phyloP scores from a whole-genome alignment of 345 rosid genomes.

The Corymbia maculata region DNA sequence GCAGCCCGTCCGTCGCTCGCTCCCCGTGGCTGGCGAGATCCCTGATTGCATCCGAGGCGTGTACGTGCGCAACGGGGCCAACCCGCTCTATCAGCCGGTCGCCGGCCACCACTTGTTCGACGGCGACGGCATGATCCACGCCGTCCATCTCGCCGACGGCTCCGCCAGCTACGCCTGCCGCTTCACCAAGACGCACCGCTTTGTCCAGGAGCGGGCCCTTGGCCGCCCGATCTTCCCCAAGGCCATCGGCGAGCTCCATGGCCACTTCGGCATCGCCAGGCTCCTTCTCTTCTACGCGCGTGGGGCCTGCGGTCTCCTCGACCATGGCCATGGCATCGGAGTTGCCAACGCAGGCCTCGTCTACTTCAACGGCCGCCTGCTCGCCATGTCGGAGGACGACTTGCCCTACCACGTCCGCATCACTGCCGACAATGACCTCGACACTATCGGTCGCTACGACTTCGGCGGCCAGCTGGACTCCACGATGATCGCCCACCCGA shows the following conservation, averaged over 20 bases:
- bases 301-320: constrained; percentile 51
- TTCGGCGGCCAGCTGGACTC: constrained; percentile 48
- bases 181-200: constrained; percentile 64
- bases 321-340: constrained; percentile 59
- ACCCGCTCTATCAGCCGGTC: constrained; percentile 75
- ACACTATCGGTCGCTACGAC: constrained; percentile 60
- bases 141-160: constrained; percentile 45
- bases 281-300: constrained; percentile 69
- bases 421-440: constrained; percentile 48
- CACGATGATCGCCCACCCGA: constrained; percentile 93
- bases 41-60: constrained; percentile 63
- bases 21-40: constrained; percentile 53
- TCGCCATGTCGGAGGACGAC: constrained; percentile 93
- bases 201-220: constrained; percentile 54
- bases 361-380: constrained; percentile 54
- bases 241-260: constrained; percentile 88
- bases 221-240: constrained; percentile 81
- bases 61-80: constrained; percentile 79
- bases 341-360: constrained; percentile 88
- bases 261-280: constrained; percentile 79
- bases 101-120: constrained; percentile 89
- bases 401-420: constrained; percentile 68
- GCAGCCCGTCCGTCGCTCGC: constrained; percentile 38
- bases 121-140: constrained; percentile 91
- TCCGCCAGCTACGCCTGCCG: constrained; percentile 72